Evolutionary conservation across 192 early-diverging fungal genomes (phyloP), one percentile per base, ranked within the genome.

Genomic region (Backusella sp.): DNA sequence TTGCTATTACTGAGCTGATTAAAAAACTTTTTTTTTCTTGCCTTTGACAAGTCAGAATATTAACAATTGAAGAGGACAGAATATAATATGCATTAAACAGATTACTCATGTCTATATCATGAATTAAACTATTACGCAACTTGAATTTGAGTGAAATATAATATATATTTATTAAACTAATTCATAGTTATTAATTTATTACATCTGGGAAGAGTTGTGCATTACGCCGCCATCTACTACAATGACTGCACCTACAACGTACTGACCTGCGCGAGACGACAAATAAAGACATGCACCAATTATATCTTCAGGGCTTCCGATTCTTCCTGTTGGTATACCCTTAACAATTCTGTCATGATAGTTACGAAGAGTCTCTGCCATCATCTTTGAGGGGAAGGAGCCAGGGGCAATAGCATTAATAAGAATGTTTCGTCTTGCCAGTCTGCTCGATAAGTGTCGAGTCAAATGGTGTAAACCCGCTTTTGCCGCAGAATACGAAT

Each of bases 271-370:
- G 7, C 86, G 75, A 35, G 89, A 91, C 11, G 90, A 88, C 72
- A 98, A 80, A 77, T 94, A 99, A 17, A 99, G 81, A 42, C 89
- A 89, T 1, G 94, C 83, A 21, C 93, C 97, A 37, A 92, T 96
- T 86, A 97, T 93, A 85, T 98, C 96, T 75, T 93, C 89, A 7
- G 94, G 84, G 19, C 77, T 76, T 1, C 97, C 97, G 73, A 98
- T 92, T 12, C 96, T 87, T 11, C 91, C 88, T 73, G 93, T 70
- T 12, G 95, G 94, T 67, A 93, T 81, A 46, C 68, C 59, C 9
- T 56, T 49, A 1, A 88, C 84, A 68, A 93, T 92, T 11, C 68
- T 66, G 26, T 92, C 88, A 4, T 86, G 80, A 72, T 80, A 75
- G 28, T 77, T 78, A 0, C 82, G 80, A 66, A 94, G 68, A 0